Evolutionary conservation across 805 yeast genomes (phyloP), one percentile per base, ranked within the genome.

Genomic region (Saturnispora zaruensis): DNA sequence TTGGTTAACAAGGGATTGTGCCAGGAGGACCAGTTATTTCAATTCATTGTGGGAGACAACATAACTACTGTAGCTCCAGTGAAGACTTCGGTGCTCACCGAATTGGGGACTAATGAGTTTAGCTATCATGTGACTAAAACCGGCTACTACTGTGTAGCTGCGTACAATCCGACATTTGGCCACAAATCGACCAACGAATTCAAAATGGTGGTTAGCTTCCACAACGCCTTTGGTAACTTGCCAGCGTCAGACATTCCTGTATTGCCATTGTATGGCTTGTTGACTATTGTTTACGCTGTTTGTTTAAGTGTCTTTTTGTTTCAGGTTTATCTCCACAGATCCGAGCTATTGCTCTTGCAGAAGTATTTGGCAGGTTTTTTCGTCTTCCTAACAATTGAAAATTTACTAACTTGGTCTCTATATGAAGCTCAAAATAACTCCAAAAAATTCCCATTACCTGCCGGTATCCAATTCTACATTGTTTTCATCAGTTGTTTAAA

Each of bases 201-300:
- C 66, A 65, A 73, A 46, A 85, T 91, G 14, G 66, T 69, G n/a
- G 84, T 84, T 41, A 83, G 82, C 58, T 93, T 87, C 68, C 93
- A 88, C 70, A 93, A 90, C 68, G 86, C 98, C 4, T 93, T 78
- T 66, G 99, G 99, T 51, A 78, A 87, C 52, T 71, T 93, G 51
- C 79, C 95, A 30, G 99, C 96, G 5, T 73, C 90, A 33, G 96
- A 93, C 64, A 84, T 87, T 57, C 96, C 98, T 26, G 87, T 90
- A 59, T 74, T 93, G 54, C 88, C 96, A 9, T 79, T 88, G 24
- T 93, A 88, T 64, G 97, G 96, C 1, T 77, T 86, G 14, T 73
- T 88, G 60, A 87, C 96, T 1, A 74, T 93, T 34, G 79, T 84
- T 40, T 93, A 93, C 63, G 87, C 85, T 6, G 84, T 87, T 38